Evolutionary conservation across 805 yeast genomes (phyloP), one percentile per base, ranked within the genome.

Genomic region (Osmozyma mogii): DNA sequence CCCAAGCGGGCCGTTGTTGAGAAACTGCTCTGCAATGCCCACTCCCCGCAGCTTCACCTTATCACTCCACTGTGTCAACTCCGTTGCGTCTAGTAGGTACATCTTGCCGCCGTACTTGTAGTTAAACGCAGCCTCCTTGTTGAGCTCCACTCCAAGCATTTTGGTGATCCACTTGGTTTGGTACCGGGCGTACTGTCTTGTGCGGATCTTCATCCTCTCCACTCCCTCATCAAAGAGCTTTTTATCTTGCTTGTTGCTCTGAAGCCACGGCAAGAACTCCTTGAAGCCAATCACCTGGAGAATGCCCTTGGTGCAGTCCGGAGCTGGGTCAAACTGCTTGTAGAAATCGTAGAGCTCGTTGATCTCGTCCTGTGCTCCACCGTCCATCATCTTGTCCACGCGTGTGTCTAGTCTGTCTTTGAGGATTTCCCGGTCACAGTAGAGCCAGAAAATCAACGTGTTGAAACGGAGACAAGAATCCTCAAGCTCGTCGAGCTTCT

Each of bases 221-320:
- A 78, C 58, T 7, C 89, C 75, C 3, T 56, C 60, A 4, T 49
- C 49, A 30, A 69, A 67, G 10, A 25, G 43, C 11, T 37, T 36
- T 7, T 25, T 13, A 23, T 37, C 25, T 15, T 22, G 24, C 39
- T 45, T 25, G 25, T 32, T 31, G 24, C 25, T 9, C 32, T 50
- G 50, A 15, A 75, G 43, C 81, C 82, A 84, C 2, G 94, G 89
- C 21, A 84, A 47, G 47, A 85, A 85, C 47, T 85, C 95, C 50
- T 84, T 84, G 55, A 84, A 92, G 2, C 97, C 97, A 45, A 89
- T 84, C 2, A 84, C 95, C 56, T 92, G 97, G 87, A 87, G 87
- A 0, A 89, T 70, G 2, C 97, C 97, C 34, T 69, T 61, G 31
- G 81, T 80, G 33, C 73, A 56, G 34, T 68, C 76, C 7, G 80